These are phyloP conservation scores for Helicocarpus griseus DNA, from an alignment of 2,329 filamentous ascomycete genomes.

Conservation along the genomic window DNA sequence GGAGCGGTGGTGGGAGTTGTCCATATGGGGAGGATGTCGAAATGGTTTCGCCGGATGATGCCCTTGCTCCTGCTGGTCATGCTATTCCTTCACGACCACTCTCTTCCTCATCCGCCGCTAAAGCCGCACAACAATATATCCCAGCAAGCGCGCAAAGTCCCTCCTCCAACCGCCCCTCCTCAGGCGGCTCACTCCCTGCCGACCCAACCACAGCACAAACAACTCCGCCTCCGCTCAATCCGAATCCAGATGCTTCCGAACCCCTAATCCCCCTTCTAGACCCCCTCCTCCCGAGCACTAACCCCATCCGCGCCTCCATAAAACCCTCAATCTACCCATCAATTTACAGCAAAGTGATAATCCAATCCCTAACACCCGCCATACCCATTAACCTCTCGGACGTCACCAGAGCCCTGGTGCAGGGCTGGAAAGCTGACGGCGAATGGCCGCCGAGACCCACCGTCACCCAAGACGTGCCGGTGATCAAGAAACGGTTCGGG, in stretches of 20 bases:
- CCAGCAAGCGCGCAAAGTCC: neutral
- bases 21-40: conserved; percentile 7
- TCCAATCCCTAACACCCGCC: conserved; percentile 68
- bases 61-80: neutral
- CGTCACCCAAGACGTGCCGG: conserved; percentile 22
- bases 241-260: conserved; percentile 33
- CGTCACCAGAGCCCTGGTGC: conserved; percentile 69
- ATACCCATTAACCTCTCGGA: conserved; percentile 82
- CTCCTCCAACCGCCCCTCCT: neutral
- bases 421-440: conserved; percentile 85
- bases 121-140: neutral
- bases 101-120: conserved; percentile 6
- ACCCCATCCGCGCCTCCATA: conserved; percentile 70
- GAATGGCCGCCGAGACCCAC: conserved; percentile 72
- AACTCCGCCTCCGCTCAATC: conserved; percentile 9
- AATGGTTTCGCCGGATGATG: neutral
- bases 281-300: conserved; percentile 61
- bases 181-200: neutral
- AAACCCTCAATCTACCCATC: conserved; percentile 63
- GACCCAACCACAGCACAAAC: neutral
- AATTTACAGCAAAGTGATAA: conserved; percentile 82
- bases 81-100: conserved; percentile 5
- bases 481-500: conserved; percentile 5
- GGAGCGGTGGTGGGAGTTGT: conserved; percentile 6
- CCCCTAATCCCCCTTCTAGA: conserved; percentile 63